A percentile compares a stretch with the other conserved stretches of the same genome.
phyloP scores from a whole-genome alignment of 768 basidiomycete species.

The Collybia nuda region DNA sequence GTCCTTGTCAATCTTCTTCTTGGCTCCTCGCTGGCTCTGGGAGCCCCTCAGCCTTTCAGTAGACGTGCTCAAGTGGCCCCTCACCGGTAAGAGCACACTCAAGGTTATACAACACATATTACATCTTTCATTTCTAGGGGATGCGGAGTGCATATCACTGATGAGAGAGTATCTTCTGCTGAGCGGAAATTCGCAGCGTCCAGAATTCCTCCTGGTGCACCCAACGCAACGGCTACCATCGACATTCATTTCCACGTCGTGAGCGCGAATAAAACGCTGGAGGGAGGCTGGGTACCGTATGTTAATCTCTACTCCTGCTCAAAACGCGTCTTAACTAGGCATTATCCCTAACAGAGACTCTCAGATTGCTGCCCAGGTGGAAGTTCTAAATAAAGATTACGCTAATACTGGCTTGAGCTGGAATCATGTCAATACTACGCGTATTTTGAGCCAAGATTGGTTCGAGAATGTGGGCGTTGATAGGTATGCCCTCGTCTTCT shows the following conservation, averaged over 20 bases:
- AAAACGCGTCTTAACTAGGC: not conserved
- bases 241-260: slow-evolving; percentile 47
- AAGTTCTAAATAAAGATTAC: slow-evolving; percentile 42
- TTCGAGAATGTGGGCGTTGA: slow-evolving; percentile 42
- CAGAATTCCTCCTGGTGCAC: slow-evolving; percentile 23
- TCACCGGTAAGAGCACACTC: slow-evolving; percentile 2
- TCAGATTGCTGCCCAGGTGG: slow-evolving; percentile 34
- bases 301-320: slow-evolving; percentile 6
- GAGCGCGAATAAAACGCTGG: slow-evolving; percentile 33
- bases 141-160: slow-evolving; percentile 37
- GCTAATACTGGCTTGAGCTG: slow-evolving; percentile 35
- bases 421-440: slow-evolving; percentile 37
- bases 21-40: slow-evolving; percentile 12
- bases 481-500: slow-evolving; percentile 14
- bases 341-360: slow-evolving; percentile 19
- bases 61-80: slow-evolving; percentile 5
- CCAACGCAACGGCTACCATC: slow-evolving; percentile 29
- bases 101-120: not conserved
- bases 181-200: slow-evolving; percentile 38
- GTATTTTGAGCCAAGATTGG: slow-evolving; percentile 46
- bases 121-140: slow-evolving; percentile 16
- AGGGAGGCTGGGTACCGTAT: slow-evolving; percentile 41
- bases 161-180: slow-evolving; percentile 26
- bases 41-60: slow-evolving; percentile 10
- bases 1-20: slow-evolving; percentile 14